A percentile compares a stretch with the other conserved stretches of the same genome.
phyloP scores from a whole-genome alignment of 352 stramenopile genomes.

The Globisporangium radiosum region DNA sequence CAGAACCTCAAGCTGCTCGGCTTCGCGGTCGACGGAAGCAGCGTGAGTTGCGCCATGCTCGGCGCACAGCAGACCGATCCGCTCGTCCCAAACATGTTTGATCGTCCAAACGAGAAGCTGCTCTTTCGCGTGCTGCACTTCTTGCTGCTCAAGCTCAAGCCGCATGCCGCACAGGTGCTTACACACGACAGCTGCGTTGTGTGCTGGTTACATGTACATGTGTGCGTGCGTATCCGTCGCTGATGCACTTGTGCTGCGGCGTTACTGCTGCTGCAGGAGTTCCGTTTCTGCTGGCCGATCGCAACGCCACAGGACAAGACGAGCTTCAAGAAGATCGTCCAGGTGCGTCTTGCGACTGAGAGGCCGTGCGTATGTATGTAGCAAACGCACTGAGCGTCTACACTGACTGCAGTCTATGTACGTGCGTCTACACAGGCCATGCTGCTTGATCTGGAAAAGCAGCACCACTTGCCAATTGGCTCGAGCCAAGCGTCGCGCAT shows the following conservation, averaged over 20 bases:
- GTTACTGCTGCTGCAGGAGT: constrained; percentile 17
- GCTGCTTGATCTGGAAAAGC: constrained; percentile 44
- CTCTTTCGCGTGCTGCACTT: constrained; percentile 40
- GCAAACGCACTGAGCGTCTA: not conserved
- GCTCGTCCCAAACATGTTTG: constrained; percentile 30
- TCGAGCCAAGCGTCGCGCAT: constrained; percentile 49
- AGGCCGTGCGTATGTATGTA: not conserved
- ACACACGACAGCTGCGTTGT: too few species aligned
- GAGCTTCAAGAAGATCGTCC: constrained; percentile 53
- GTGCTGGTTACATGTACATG: not conserved
- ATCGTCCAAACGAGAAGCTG: constrained; percentile 51
- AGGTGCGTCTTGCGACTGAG: constrained; percentile 17
- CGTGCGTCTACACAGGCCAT: constrained; percentile 10
- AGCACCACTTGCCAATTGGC: constrained; percentile 27
- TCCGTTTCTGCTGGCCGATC: constrained; percentile 51
- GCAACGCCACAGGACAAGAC: constrained; percentile 51
- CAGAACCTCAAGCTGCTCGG: constrained; percentile 42
- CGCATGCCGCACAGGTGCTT: constrained; percentile 14
- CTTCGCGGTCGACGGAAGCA: constrained; percentile 7
- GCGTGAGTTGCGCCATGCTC: not conserved
- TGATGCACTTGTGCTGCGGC: too few species aligned
- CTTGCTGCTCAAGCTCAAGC: constrained; percentile 28
- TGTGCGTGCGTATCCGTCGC: not conserved
- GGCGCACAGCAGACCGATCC: not conserved
- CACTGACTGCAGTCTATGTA: too few species aligned